Evolutionary conservation across 1,284 basidiomycete genomes (phyloP).

Genomic region (Xerocomus minutiporus): DNA sequence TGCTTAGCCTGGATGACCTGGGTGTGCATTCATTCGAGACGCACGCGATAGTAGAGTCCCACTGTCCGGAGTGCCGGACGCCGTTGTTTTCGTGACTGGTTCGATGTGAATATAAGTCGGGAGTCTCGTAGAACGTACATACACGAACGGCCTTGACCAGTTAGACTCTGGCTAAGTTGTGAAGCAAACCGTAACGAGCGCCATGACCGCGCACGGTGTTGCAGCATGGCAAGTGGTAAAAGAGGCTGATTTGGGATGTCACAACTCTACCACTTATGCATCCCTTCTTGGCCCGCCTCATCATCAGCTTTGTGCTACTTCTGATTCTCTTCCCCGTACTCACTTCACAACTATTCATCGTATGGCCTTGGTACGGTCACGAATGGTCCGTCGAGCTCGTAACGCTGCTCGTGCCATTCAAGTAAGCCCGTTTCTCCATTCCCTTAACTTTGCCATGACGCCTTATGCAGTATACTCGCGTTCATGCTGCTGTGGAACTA

Average conservation of each 20-base stretch:
- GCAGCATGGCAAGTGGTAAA: slow-evolving; percentile 17
- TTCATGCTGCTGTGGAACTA: slow-evolving; percentile 85
- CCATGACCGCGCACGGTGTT: slow-evolving; percentile 8
- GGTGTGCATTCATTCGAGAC: slow-evolving; percentile 5
- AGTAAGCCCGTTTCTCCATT: slow-evolving; percentile 49
- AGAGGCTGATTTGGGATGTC: slow-evolving; percentile 5
- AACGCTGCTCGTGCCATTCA: slow-evolving; percentile 79
- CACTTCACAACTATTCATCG: slow-evolving; percentile 82
- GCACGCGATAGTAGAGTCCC: slow-evolving; percentile 22
- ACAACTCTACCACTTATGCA: slow-evolving; percentile 38
- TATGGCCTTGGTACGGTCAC: slow-evolving; percentile 88
- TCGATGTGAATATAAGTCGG: slow-evolving; percentile 9
- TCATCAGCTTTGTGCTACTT: slow-evolving; percentile 65
- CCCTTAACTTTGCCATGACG: slow-evolving; percentile 11
- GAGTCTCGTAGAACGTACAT: not conserved
- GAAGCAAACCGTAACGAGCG: slow-evolving; percentile 9
- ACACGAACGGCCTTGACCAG: not conserved
- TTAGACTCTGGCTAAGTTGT: slow-evolving; percentile 4
- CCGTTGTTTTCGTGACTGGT: slow-evolving; percentile 5
- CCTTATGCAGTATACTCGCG: slow-evolving; percentile 57
- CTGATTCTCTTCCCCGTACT: slow-evolving; percentile 89
- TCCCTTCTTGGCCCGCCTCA: slow-evolving; percentile 52
- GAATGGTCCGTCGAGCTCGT: slow-evolving; percentile 69
- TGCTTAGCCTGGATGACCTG: not conserved
- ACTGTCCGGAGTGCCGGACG: not conserved